Evolutionary conservation across 345 rosid genomes (phyloP).

Genomic region (Cochlearia excelsa): DNA sequence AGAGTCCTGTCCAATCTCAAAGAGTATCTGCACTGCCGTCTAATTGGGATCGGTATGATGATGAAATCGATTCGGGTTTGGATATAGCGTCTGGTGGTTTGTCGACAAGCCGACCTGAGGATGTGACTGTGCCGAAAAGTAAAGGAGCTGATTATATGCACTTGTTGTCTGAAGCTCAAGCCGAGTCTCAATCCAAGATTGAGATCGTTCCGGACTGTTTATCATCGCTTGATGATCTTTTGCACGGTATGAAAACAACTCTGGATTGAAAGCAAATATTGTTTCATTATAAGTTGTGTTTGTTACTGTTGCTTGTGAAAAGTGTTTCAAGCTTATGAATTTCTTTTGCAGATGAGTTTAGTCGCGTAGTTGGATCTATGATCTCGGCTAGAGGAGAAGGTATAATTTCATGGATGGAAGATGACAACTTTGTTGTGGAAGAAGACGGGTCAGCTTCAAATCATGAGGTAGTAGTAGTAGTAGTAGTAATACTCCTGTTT

Average conservation of each 20-base stretch:
- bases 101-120: slow-evolving; percentile 27
- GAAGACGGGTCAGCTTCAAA: slow-evolving; percentile 49
- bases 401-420: slow-evolving; percentile 62
- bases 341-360: slow-evolving; percentile 50
- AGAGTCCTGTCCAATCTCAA: slow-evolving; percentile 36
- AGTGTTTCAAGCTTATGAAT: background rate
- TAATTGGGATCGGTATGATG: slow-evolving; percentile 76
- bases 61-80: slow-evolving; percentile 39
- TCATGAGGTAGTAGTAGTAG: slow-evolving; percentile 43
- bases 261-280: background rate
- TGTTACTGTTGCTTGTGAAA: background rate
- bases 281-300: background rate
- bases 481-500: slow-evolving; percentile 22
- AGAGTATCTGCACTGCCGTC: slow-evolving; percentile 52
- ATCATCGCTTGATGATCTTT: slow-evolving; percentile 49
- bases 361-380: slow-evolving; percentile 51
- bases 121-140: slow-evolving; percentile 57
- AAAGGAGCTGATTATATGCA: slow-evolving; percentile 74
- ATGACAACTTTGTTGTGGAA: slow-evolving; percentile 57
- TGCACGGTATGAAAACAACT: slow-evolving; percentile 45
- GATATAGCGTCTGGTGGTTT: slow-evolving; percentile 25
- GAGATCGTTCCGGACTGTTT: slow-evolving; percentile 36
- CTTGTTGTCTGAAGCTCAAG: slow-evolving; percentile 67
- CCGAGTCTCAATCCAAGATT: slow-evolving; percentile 47
- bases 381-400: slow-evolving; percentile 70